These are phyloP conservation scores for Suhomyces bokatorum DNA, from an alignment of 1,139 yeast genomes.

Conservation along the genomic window DNA sequence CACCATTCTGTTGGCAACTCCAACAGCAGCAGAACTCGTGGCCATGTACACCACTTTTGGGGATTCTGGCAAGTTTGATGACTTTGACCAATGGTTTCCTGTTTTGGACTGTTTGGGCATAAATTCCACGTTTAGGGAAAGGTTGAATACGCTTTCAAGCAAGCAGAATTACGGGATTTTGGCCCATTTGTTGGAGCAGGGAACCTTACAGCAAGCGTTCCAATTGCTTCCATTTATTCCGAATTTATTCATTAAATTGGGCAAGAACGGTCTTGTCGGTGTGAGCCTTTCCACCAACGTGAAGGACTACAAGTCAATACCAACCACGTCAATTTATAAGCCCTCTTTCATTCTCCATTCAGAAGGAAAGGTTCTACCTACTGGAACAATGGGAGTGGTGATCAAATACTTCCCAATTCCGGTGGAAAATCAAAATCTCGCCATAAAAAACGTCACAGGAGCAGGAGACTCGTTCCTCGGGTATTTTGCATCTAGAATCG, in stretches of 20 bases:
- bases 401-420: slow-evolving; percentile 66
- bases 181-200: slow-evolving; percentile 37
- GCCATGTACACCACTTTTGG: slow-evolving; percentile 54
- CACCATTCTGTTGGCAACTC: slow-evolving; percentile 53
- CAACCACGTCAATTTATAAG: slow-evolving; percentile 34
- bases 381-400: slow-evolving; percentile 48
- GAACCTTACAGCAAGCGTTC: slow-evolving; percentile 67
- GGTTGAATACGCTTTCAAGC: slow-evolving; percentile 30
- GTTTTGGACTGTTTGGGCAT: slow-evolving; percentile 62
- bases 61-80: slow-evolving; percentile 52
- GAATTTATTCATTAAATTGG: slow-evolving; percentile 66
- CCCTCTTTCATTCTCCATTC: slow-evolving; percentile 26
- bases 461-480: slow-evolving; percentile 77
- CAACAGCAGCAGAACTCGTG: slow-evolving; percentile 64
- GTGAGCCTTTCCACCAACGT: slow-evolving; percentile 36
- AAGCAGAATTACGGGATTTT: slow-evolving; percentile 19
- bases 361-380: slow-evolving; percentile 14
- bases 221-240: slow-evolving; percentile 73
- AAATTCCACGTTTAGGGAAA: slow-evolving; percentile 46
- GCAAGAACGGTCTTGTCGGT: slow-evolving; percentile 60
- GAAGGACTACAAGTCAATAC: slow-evolving; percentile 35
- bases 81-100: slow-evolving; percentile 73
- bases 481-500: slow-evolving; percentile 34
- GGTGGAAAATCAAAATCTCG: slow-evolving; percentile 27
- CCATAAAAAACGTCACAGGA: slow-evolving; percentile 60